Evolutionary conservation across 371 early-diverging fungal species (phyloP).

Genomic region (Coemansia sp.): DNA sequence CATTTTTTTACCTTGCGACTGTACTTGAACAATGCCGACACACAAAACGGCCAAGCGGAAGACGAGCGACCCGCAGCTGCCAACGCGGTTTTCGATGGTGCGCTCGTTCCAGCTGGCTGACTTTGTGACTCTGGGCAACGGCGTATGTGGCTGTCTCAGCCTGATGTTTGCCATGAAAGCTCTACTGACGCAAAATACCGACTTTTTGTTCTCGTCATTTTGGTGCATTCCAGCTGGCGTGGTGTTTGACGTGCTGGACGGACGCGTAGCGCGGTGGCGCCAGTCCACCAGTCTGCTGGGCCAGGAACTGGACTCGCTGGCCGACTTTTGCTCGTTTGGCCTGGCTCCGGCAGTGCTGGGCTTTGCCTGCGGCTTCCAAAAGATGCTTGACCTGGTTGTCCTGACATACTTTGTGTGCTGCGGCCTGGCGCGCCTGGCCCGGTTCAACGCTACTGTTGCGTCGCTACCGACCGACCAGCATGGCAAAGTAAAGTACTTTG

Average conservation of each 20-base stretch:
- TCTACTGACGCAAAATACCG: slow-evolving; percentile 64
- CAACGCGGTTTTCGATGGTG: slow-evolving; percentile 54
- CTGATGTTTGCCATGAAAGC: slow-evolving; percentile 81
- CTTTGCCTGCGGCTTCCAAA: slow-evolving; percentile 84
- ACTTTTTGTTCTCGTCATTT: slow-evolving; percentile 69
- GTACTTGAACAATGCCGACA: background rate
- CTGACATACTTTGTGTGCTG: slow-evolving; percentile 86
- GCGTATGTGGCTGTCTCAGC: slow-evolving; percentile 77
- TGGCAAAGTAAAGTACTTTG: slow-evolving; percentile 82
- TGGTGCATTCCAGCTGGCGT: slow-evolving; percentile 76
- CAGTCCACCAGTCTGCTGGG: slow-evolving; percentile 71
- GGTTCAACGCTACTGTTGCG: slow-evolving; percentile 87
- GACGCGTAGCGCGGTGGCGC: slow-evolving; percentile 87
- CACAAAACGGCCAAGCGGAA: slow-evolving; percentile 10
- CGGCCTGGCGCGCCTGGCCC: slow-evolving; percentile 84
- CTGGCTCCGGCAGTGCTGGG: slow-evolving; percentile 85
- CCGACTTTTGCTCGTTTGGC: slow-evolving; percentile 87
- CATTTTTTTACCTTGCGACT: background rate
- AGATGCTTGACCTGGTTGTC: slow-evolving; percentile 71
- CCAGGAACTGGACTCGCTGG: slow-evolving; percentile 62
- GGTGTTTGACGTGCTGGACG: slow-evolving; percentile 83
- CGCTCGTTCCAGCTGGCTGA: slow-evolving; percentile 77
- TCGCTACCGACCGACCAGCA: slow-evolving; percentile 69
- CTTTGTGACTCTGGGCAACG: slow-evolving; percentile 83
- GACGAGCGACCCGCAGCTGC: slow-evolving; percentile 40